Percentiles rank a stretch among this genome's conserved stretches.
Evolutionary conservation across 2,329 filamentous ascomycete species (phyloP).

Genomic region (Raffaelea albimanens): DNA sequence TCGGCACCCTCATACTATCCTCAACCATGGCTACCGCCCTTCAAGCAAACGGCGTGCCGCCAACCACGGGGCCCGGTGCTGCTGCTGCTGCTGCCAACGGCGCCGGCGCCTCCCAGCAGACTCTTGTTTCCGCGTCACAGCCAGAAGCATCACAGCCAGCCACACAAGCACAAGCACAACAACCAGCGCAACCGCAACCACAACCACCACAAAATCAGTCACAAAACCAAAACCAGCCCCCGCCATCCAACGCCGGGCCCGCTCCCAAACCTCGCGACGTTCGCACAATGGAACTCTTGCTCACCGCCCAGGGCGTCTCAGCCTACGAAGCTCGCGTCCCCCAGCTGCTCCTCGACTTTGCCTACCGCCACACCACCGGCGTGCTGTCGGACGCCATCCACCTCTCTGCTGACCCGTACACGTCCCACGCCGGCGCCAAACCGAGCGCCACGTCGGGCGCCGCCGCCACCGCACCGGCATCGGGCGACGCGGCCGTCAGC

Average conservation of each 20-base stretch:
- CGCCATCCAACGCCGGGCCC: conserved; percentile 9
- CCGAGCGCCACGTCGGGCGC: conserved; percentile 40
- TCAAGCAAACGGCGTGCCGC: conserved; percentile 45
- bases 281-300: conserved; percentile 69
- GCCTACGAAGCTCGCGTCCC: conserved; percentile 76
- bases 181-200: background rate
- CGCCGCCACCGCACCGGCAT: conserved; percentile 33
- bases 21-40: conserved; percentile 19
- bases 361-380: conserved; percentile 69
- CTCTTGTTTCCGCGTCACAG: background rate
- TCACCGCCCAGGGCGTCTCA: conserved; percentile 69
- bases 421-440: conserved; percentile 43
- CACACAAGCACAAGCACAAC: conserved; percentile 9
- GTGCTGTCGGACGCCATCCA: conserved; percentile 64
- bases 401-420: conserved; percentile 59
- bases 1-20: conserved; percentile 3
- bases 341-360: conserved; percentile 74
- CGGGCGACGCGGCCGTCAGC: conserved; percentile 46
- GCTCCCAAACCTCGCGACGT: conserved; percentile 54
- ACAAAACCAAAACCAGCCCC: conserved; percentile 1
- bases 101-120: background rate
- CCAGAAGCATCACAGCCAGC: conserved; percentile 8
- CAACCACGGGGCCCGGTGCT: conserved; percentile 13
- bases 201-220: conserved; percentile 15
- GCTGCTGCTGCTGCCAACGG: conserved; percentile 6